Percentiles rank a stretch among this genome's conserved stretches.
phyloP scores from a whole-genome alignment of 2,329 filamentous ascomycete genomes.

The Raffaelea ambrosiae region DNA sequence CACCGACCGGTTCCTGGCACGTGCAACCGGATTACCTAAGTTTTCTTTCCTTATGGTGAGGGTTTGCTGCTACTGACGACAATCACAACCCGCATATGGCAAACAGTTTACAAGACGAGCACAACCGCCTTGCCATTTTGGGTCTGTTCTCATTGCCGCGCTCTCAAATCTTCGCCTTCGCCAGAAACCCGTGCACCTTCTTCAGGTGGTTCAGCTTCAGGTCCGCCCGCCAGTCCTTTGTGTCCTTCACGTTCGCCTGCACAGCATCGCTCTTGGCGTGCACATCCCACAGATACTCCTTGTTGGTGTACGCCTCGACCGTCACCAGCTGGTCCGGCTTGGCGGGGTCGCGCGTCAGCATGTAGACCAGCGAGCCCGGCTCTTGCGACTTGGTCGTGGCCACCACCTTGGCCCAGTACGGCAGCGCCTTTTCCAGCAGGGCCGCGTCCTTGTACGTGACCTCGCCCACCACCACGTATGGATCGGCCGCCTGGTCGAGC shows the following conservation, averaged over 20 bases:
- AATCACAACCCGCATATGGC: too few relatives aligned
- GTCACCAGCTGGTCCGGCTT: constrained; percentile 15
- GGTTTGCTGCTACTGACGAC: too few relatives aligned
- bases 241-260: constrained; percentile 16
- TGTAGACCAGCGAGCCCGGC: constrained; percentile 19
- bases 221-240: constrained; percentile 16
- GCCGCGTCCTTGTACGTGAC: constrained; percentile 18
- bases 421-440: constrained; percentile 13
- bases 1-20: too few relatives aligned
- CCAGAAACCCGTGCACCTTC: constrained; percentile 15
- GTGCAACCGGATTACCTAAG: too few relatives aligned
- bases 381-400: constrained; percentile 12
- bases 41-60: too few relatives aligned
- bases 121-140: too few relatives aligned
- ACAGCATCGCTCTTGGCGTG: constrained; percentile 20
- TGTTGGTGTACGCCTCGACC: constrained; percentile 19
- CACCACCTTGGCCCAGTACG: constrained; percentile 19
- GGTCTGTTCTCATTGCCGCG: not conserved
- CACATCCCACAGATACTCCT: constrained; percentile 18
- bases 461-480: constrained; percentile 18
- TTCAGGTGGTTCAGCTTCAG: constrained; percentile 16
- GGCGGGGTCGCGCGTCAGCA: constrained; percentile 14
- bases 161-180: not conserved
- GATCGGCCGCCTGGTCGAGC: constrained; percentile 12
- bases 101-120: too few relatives aligned